Conservation (phyloP, 2,329 filamentous ascomycete genomes). For the Fonsecaea nubica region DNA sequence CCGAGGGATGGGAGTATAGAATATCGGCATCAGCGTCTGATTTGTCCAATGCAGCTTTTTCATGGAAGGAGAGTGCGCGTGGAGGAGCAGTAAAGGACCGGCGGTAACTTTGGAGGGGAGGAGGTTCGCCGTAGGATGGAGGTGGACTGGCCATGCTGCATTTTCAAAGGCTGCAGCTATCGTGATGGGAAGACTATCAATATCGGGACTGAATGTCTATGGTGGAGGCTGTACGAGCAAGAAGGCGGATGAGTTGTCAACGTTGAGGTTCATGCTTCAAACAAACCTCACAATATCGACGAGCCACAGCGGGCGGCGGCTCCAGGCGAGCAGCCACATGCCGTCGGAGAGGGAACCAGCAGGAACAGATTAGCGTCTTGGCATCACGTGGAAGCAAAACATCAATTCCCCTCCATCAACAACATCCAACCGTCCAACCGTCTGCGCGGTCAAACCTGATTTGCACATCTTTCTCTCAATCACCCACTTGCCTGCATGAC, state of each 20-base stretch:
- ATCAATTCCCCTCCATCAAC: too few relatives aligned
- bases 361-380: not conserved
- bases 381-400: not conserved
- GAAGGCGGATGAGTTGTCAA: not conserved
- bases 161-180: conserved; percentile 25
- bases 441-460: not conserved
- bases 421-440: too few relatives aligned
- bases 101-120: conserved; percentile 36
- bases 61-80: conserved; percentile 35
- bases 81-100: conserved; percentile 38
- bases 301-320: conserved; percentile 1
- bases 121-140: conserved; percentile 36
- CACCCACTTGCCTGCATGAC: not conserved
- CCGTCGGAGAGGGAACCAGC: conserved; percentile 3
- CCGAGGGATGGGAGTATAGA: conserved; percentile 74
- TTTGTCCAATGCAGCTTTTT: conserved; percentile 36
- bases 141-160: conserved; percentile 40
- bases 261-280: not conserved
- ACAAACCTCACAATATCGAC: not conserved
- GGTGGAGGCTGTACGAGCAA: not conserved
- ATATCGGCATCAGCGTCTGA: conserved; percentile 47
- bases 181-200: not conserved
- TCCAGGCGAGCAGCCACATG: not conserved
- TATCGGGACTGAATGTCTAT: not conserved
- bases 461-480: not conserved